Percentiles rank a stretch among this genome's conserved stretches.
These are phyloP conservation scores for Neofusicoccum sp. DNA, from an alignment of 2,329 filamentous ascomycete species.

Conservation along the genomic window DNA sequence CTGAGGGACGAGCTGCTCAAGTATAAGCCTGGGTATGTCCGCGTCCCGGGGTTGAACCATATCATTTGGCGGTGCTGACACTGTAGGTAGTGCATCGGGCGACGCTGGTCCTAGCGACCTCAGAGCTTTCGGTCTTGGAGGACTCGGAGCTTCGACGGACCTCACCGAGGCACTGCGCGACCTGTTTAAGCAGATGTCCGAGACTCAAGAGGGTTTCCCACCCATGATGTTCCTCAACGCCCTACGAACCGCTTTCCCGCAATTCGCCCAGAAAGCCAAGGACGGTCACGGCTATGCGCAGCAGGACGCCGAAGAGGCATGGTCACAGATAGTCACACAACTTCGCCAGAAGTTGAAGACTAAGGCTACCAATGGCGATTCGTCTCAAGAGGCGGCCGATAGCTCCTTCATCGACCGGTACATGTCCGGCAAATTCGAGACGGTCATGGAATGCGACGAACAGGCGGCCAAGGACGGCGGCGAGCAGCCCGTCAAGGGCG, in stretches of 20 bases:
- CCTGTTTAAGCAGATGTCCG: slow-evolving; percentile 83
- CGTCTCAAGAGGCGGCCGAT: slow-evolving; percentile 33
- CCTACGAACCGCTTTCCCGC: slow-evolving; percentile 76
- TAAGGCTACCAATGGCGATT: slow-evolving; percentile 47
- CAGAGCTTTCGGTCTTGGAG: slow-evolving; percentile 56
- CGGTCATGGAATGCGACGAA: slow-evolving; percentile 80
- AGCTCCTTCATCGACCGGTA: slow-evolving; percentile 85
- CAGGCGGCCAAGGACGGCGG: slow-evolving; percentile 69
- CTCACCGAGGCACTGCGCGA: slow-evolving; percentile 74
- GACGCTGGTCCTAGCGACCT: slow-evolving; percentile 33
- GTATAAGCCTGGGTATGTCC: slow-evolving; percentile 52
- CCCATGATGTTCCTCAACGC: slow-evolving; percentile 80
- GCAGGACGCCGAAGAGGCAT: slow-evolving; percentile 97
- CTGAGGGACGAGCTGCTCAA: slow-evolving; percentile 73
- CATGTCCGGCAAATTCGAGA: slow-evolving; percentile 78
- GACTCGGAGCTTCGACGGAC: slow-evolving; percentile 62
- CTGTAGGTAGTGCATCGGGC: slow-evolving; percentile 24
- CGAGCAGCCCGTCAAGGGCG: slow-evolving; percentile 65
- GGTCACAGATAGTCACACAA: slow-evolving; percentile 89
- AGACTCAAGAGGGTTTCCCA: slow-evolving; percentile 83
- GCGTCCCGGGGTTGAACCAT: background rate
- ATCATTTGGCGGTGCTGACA: background rate
- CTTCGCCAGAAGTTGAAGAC: slow-evolving; percentile 74
- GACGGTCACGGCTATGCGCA: slow-evolving; percentile 86
- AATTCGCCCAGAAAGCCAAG: slow-evolving; percentile 87